A percentile compares a stretch with the other conserved stretches of the same genome.
Evolutionary conservation across 768 basidiomycete genomes (phyloP).

Genomic region (Hypsizygus marmoreus): DNA sequence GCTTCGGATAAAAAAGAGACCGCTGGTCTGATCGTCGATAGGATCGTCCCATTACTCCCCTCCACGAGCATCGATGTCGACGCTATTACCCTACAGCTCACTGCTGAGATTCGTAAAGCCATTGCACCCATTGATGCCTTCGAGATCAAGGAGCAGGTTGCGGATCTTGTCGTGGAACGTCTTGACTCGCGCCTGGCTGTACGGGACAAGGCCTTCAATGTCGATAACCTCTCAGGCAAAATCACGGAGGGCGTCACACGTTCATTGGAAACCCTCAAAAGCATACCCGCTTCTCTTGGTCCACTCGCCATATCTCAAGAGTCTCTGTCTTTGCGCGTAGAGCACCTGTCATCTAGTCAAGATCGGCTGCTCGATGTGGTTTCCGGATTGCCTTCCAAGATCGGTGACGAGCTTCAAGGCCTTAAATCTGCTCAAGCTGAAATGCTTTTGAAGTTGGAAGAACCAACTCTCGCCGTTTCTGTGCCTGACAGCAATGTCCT

Average conservation of each 20-base stretch:
- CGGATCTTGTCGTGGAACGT: slow-evolving; percentile 85
- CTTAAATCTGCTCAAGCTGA: slow-evolving; percentile 40
- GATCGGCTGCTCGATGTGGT: slow-evolving; percentile 42
- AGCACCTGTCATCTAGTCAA: slow-evolving; percentile 41
- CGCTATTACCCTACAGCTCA: slow-evolving; percentile 58
- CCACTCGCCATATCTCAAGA: slow-evolving; percentile 44
- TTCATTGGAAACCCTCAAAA: slow-evolving; percentile 40
- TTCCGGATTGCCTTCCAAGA: slow-evolving; percentile 46
- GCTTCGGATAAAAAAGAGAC: slow-evolving; percentile 90
- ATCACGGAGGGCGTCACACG: slow-evolving; percentile 55
- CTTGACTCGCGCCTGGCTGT: slow-evolving; percentile 80
- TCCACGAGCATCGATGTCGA: slow-evolving; percentile 51
- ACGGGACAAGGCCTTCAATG: slow-evolving; percentile 69
- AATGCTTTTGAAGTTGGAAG: slow-evolving; percentile 32
- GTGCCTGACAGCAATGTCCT: slow-evolving; percentile 37
- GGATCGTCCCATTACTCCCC: slow-evolving; percentile 67
- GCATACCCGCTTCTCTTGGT: slow-evolving; percentile 41
- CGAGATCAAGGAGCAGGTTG: slow-evolving; percentile 87
- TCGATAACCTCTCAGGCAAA: slow-evolving; percentile 56
- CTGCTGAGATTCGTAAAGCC: slow-evolving; percentile 67
- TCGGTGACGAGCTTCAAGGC: slow-evolving; percentile 46
- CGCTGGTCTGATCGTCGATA: slow-evolving; percentile 76
- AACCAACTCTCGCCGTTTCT: slow-evolving; percentile 18
- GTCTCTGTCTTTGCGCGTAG: slow-evolving; percentile 37
- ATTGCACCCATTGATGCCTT: slow-evolving; percentile 81